Evolutionary conservation across 352 stramenopile species (phyloP), one percentile per base, ranked within the genome.

Genomic region (Globisporangium nodosum): DNA sequence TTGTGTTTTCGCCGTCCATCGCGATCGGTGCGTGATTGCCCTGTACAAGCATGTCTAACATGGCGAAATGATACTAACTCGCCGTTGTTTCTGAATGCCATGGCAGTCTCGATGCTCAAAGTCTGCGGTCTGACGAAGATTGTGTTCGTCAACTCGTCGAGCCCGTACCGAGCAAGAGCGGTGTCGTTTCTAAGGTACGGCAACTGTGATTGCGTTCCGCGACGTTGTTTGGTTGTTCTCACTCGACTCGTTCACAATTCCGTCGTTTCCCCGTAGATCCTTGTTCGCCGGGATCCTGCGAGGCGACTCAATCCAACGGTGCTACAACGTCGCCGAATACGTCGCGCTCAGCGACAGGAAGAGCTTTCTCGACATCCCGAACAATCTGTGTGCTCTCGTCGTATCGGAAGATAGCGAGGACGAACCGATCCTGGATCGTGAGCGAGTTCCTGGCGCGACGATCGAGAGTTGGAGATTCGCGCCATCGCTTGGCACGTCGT

Each of bases 131-230:
- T 70, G 20, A 50, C 68, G 30, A 76, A 79, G 24, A 72, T 90
- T 15, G 78, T 84, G 49, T 90, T 74, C 52, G 51, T 88, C 49
- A 87, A 71, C 47, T 78, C 81, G 8, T 66, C 60, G 1, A 69
- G 48, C n/a, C 63, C 59, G 47, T 71, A 74, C 27, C 71, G 63
- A 9, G 40, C 66, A 30, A 65, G 75, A 46, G 75, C 74, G 33
- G 67, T 63, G 33, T 54, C 70, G 12, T 90, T 88, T 49, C 66
- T 90, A 45, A 54, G 73, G 80, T 87, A 73, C 49, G 33, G 3
- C 20, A 20, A 20, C 5, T 31, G 8, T 24, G 18, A 3, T 24
- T 6, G n/a, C 7, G 42, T 15, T n/a, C 42, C 11, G 18, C 2
- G n/a, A 4, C 6, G 6, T 49, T 16, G 18, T 13, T 21, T 49